Base-by-base conservation (phyloP, 306 rosid species). In the Dicorynia guianensis region DNA sequence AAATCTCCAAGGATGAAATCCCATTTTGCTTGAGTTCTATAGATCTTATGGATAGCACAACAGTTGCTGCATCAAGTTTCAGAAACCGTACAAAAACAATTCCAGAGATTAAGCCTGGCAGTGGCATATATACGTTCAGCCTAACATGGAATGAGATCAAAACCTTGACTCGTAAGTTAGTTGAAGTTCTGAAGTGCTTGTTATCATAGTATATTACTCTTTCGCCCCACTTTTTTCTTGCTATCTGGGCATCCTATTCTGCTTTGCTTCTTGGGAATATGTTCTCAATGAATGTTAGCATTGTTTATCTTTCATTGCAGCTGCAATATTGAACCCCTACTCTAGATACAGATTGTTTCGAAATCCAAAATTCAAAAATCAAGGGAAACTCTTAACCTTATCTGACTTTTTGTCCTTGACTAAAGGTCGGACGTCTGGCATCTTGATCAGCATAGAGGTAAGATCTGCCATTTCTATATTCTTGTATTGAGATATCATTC, bases 1-100 rank as follows among this genome's bases (percentile, higher is more conserved):
- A 89, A 85, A 82, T 95, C 11, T 74, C 98, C 4, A 87, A 79
- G 72, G 98, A 95, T 66, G 92, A 96, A 67, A 79, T 72, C 63
- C 97, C 93, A 65, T 92, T 95, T 85, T 95, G 97, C 82, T 81
- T 76, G 14, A 90, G 93, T 85, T 80, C 89, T 53, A 85, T 94
- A 64, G 91, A 94, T 84, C 97, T 94, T 68, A 83, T 53, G 7
- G 91, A 87, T 48, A 87, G 88, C 87, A 91, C 97, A 40, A 72
- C 79, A 7, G 87, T 83, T 69, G 78, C 75, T 60, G 62, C 78
- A 13, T 67, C 97, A 44, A 5, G 9, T 3, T 91, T 84, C 80
- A 69, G 48, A 67, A 77, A 1, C 52, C 89, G 60, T 55, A 3
- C 77, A 42, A 77, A 48, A 39, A 63, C 17, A 46, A 75, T 88